Evolutionary conservation across 768 basidiomycete genomes (phyloP), one percentile per base, ranked within the genome.

Genomic region (Boletus rex-veris): DNA sequence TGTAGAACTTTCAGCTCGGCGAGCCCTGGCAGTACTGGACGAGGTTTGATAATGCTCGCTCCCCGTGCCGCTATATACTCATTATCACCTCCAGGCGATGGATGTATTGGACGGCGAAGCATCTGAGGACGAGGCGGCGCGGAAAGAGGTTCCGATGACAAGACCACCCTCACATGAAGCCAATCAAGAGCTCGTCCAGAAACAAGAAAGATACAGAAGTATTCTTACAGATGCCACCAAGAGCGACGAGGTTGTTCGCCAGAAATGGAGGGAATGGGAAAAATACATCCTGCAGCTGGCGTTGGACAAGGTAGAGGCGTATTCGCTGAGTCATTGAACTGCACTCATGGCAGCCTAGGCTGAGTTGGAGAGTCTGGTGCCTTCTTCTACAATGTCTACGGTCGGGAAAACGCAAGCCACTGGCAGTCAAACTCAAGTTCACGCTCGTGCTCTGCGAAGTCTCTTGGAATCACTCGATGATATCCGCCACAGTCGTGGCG

Each of bases 261-360:
- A 80, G 56, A 94, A 97, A 69, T 97, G 92, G 90, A 85, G 85
- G 37, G 83, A 94, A 62, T 96, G 92, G 92, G 86, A 88, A 62
- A 75, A 77, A 14, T 78, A 77, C 42, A 85, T 99, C 40, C 70
- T 72, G 14, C 78, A 88, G 44, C 75, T 99, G 38, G 86, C 83
- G 3, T 80, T 82, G 76, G 84, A 83, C 67, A 84, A 80, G 70
- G 83, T 80, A 59, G 24, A 47, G 19, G 18, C 24, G 41, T 37
- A 45, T 35, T 30, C 6, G 7, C 49, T 41, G 36, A 39, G 18
- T 12, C 38, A 11, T 50, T 12, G 26, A 30, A 28, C 10, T 8
- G 5, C 41, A 19, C 62, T 59, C 56, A 60, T 15, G 24, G 33
- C 7, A 11, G 14, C 55, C 45, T 53, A 92, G 90, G 78, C 76